Base-by-base conservation (phyloP, 345 rosid genomes). In the Psidium friedrichsthalianum region DNA sequence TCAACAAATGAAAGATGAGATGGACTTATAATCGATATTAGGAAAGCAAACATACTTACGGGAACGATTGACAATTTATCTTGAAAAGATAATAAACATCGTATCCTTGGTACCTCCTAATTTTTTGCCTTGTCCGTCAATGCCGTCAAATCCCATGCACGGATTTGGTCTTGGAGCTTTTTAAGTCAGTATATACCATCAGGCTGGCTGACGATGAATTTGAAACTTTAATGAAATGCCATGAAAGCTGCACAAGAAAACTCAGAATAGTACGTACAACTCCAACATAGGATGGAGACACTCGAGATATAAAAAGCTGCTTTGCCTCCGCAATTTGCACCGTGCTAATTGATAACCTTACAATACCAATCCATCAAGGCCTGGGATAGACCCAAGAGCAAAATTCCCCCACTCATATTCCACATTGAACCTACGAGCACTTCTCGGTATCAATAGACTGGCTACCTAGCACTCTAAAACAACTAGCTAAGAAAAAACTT, bases 81-180 rank as follows among this genome's bases (percentile, higher is more conserved):
- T 0, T 3, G 9, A 58, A 0, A 27, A 7, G 13, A 2, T 58
- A 58, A 58, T n/a, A 58, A 0, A 2, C 1, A n/a, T 12, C 0
- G 0, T 58, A n/a, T 58, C 2, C 69, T 5, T 6, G n/a, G 69
- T 5, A n/a, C 32, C 36, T n/a, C 0, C 32, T n/a, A 6, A 58
- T 5, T 58, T 58, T 4, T n/a, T 58, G 54, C 44, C 6, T 42
- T 6, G 54, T 52, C 18, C 54, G 3, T 52, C 21, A 16, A 53
- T 53, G 55, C 55, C 20, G 21, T 53, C 18, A 3, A 53, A 53
- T 53, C 6, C 21, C 55, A 53, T 15, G 55, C 55, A 53, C 18
- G 20, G 20, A 53, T 53, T 53, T 14, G 55, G 21, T 53, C 55
- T 15, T 15, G 21, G 55, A 16, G 55, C 55, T 42, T 42, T 42